Evolutionary conservation across 805 yeast species (phyloP).

Genomic region (Candida sithepensis): DNA sequence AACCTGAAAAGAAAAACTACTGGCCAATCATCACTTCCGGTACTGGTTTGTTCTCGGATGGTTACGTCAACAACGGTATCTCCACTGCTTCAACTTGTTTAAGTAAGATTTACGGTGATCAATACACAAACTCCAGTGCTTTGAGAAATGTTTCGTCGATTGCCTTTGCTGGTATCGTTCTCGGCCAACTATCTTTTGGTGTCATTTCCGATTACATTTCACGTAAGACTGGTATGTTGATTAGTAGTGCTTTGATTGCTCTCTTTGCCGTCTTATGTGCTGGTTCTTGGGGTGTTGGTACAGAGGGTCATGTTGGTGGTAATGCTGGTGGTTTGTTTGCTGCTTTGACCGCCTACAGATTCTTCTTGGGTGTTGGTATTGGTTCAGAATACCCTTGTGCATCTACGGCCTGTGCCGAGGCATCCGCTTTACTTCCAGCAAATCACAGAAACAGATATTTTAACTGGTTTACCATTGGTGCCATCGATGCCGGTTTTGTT

Average conservation of each 20-base stretch:
- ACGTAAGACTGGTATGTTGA: conserved; percentile 79
- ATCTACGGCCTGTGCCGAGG: conserved; percentile 91
- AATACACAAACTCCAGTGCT: conserved; percentile 62
- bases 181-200: conserved; percentile 85
- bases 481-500: conserved; percentile 88
- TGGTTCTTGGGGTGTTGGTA: conserved; percentile 80
- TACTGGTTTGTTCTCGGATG: conserved; percentile 91
- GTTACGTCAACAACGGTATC: conserved; percentile 84
- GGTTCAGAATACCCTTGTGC: conserved; percentile 98
- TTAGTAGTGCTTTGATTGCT: conserved; percentile 70
- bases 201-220: conserved; percentile 74
- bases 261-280: conserved; percentile 75
- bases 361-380: conserved; percentile 84
- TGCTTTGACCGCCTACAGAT: conserved; percentile 80
- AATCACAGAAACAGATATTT: conserved; percentile 87
- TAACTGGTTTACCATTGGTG: conserved; percentile 80
- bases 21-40: conserved; percentile 83
- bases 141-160: conserved; percentile 78
- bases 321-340: conserved; percentile 74
- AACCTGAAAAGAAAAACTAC: conserved; percentile 25
- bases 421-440: conserved; percentile 73
- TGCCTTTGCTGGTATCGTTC: conserved; percentile 88
- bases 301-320: conserved; percentile 34
- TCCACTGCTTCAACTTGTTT: conserved; percentile 77
- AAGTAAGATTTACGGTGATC: conserved; percentile 59